phyloP scores from a whole-genome alignment of 106 monocot genomes.

The Acanthochlamys bracteata region DNA sequence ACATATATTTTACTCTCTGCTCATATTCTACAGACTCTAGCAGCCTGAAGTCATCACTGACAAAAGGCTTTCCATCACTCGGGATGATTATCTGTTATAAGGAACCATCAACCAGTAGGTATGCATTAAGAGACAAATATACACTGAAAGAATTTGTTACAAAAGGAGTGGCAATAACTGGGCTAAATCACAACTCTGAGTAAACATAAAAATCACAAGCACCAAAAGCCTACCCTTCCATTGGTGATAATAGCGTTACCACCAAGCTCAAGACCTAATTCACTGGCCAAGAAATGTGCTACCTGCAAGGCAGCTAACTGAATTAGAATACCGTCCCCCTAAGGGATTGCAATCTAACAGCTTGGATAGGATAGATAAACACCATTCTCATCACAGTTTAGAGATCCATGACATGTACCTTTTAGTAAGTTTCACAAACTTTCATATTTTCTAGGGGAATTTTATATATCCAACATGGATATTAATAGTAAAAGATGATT shows the following conservation, averaged over 20 bases:
- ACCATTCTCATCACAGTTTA: too few species aligned
- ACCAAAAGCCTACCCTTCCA: constrained; percentile 66
- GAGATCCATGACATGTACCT: too few species aligned
- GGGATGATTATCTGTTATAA: constrained; percentile 51
- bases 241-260: constrained; percentile 78
- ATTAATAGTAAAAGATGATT: too few species aligned
- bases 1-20: constrained; percentile 51
- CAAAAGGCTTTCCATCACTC: constrained; percentile 35
- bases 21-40: constrained; percentile 83
- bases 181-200: too few species aligned
- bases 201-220: background rate
- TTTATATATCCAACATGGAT: too few species aligned
- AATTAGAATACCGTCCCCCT: too few species aligned
- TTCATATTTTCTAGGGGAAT: too few species aligned
- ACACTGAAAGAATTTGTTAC: background rate
- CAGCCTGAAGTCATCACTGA: constrained; percentile 81
- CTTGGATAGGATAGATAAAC: too few species aligned
- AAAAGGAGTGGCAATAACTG: background rate
- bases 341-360: too few species aligned
- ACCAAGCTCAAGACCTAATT: constrained; percentile 49
- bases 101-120: background rate
- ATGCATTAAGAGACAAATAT: background rate
- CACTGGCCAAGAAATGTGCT: constrained; percentile 31
- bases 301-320: constrained; percentile 28
- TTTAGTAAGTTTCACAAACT: too few species aligned